Evolutionary conservation across 1,139 yeast genomes (phyloP).

Genomic region (Yamadazyma blattariae): DNA sequence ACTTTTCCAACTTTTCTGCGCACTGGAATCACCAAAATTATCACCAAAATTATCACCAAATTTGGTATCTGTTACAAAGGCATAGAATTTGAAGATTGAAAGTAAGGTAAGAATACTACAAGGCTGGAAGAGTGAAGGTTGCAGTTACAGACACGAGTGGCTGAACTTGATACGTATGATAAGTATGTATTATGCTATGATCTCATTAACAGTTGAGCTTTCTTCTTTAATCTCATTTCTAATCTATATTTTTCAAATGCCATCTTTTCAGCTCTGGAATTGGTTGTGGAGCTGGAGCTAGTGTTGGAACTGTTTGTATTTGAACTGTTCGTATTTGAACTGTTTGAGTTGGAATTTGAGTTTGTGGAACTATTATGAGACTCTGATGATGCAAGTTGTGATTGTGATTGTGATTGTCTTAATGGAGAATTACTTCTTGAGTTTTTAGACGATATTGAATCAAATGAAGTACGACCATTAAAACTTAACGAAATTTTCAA

Average conservation of each 20-base stretch:
- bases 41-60: too few species aligned
- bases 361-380: not conserved
- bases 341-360: not conserved
- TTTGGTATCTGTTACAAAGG: too few species aligned
- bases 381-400: not conserved
- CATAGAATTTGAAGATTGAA: too few species aligned
- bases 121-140: too few species aligned
- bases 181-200: constrained; percentile 4
- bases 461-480: constrained; percentile 18
- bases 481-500: constrained; percentile 33
- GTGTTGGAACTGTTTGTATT: not conserved
- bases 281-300: too few species aligned
- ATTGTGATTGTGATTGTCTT: not conserved
- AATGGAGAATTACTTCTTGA: constrained; percentile 10
- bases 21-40: too few species aligned
- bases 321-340: not conserved
- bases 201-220: constrained; percentile 36
- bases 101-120: too few species aligned
- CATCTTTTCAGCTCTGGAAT: constrained; percentile 23
- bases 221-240: constrained; percentile 46
- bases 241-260: constrained; percentile 41
- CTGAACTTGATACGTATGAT: too few species aligned
- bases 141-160: too few species aligned
- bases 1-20: too few species aligned
- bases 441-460: constrained; percentile 13